These are phyloP conservation scores for Sugiyamaella novakii DNA, from an alignment of 1,139 yeast species.

Conservation along the genomic window DNA sequence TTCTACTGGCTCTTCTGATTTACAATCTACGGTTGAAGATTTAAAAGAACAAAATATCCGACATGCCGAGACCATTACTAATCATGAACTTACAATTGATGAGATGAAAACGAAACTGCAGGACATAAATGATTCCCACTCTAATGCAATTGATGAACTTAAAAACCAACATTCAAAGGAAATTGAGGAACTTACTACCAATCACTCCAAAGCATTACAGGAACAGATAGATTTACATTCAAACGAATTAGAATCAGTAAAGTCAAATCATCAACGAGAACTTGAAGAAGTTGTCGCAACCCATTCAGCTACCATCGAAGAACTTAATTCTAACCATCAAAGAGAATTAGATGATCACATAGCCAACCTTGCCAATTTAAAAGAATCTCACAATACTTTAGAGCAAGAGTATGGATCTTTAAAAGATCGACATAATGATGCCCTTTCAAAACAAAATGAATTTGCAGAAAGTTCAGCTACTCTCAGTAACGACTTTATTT, in stretches of 20 bases:
- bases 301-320: conserved; percentile 15
- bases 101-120: conserved; percentile 5
- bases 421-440: conserved; percentile 26
- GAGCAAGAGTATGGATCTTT: conserved; percentile 18
- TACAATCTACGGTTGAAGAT: background rate
- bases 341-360: conserved; percentile 24
- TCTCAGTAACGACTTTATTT: conserved; percentile 27
- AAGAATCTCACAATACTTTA: conserved; percentile 8
- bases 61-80: conserved; percentile 7
- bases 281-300: conserved; percentile 2
- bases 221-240: background rate
- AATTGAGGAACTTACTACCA: conserved; percentile 1
- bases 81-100: conserved; percentile 15
- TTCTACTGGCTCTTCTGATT: background rate
- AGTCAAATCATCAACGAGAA: conserved; percentile 5
- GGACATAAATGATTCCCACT: conserved; percentile 1
- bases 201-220: background rate
- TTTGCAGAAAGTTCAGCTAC: conserved; percentile 30
- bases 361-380: conserved; percentile 18
- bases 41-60: background rate
- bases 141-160: conserved; percentile 19
- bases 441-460: conserved; percentile 27
- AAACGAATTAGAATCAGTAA: conserved; percentile 5
- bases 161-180: conserved; percentile 16
- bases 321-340: conserved; percentile 17